Evolutionary conservation across 2,329 filamentous ascomycete genomes (phyloP).

Genomic region (Rhynchosporium graminicola): DNA sequence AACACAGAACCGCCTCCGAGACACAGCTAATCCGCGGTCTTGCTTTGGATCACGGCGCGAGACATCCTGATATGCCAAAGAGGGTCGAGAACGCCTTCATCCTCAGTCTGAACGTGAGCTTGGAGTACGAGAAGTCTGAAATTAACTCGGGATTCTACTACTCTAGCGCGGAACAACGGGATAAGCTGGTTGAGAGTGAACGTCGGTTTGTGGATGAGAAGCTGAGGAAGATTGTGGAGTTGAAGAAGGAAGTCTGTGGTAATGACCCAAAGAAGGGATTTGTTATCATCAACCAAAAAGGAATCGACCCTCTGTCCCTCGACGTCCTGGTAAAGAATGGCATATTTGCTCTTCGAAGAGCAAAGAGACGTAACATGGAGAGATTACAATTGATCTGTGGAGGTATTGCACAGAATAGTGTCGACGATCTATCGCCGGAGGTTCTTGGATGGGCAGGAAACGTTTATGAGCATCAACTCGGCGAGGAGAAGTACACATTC

Average conservation of each 20-base stretch:
- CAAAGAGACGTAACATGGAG: constrained; percentile 99
- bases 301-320: constrained; percentile 92
- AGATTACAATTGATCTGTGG: constrained; percentile 92
- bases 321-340: constrained; percentile 98
- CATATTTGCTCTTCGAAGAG: constrained; percentile 88
- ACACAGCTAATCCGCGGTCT: constrained; percentile 94
- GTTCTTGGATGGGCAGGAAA: constrained; percentile 93
- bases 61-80: constrained; percentile 98
- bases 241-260: constrained; percentile 97
- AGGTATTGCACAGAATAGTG: constrained; percentile 89
- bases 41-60: constrained; percentile 89
- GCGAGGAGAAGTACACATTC: constrained; percentile 99
- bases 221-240: constrained; percentile 92
- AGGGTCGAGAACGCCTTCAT: constrained; percentile 94
- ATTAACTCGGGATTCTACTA: constrained; percentile 99
- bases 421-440: constrained; percentile 86
- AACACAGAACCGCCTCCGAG: constrained; percentile 93
- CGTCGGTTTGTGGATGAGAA: constrained; percentile 94
- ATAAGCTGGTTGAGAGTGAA: constrained; percentile 97
- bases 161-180: constrained; percentile 91
- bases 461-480: constrained; percentile 95
- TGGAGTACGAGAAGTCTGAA: constrained; percentile 99
- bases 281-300: constrained; percentile 98
- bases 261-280: constrained; percentile 93
- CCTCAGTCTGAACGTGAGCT: constrained; percentile 89